These are phyloP conservation scores for Fomitopsis serialis DNA, from an alignment of 768 basidiomycete species.

Conservation along the genomic window DNA sequence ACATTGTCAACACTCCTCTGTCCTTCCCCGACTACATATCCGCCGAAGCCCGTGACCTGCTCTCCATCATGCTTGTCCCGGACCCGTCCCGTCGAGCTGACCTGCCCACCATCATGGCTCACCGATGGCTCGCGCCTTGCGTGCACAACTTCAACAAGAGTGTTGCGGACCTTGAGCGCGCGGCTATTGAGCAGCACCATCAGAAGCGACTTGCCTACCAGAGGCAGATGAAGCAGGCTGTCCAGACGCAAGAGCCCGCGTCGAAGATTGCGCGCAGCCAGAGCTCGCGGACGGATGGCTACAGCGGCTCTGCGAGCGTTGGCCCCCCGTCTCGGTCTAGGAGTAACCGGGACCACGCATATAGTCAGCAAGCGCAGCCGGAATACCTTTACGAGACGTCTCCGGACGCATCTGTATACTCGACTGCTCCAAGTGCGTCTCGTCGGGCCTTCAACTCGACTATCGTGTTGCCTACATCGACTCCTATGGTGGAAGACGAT, in stretches of 20 bases:
- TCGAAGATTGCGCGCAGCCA: constrained; percentile 40
- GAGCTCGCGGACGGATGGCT: constrained; percentile 49
- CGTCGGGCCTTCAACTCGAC: constrained; percentile 38
- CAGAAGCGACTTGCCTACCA: constrained; percentile 79
- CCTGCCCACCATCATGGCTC: constrained; percentile 75
- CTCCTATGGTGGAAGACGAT: constrained; percentile 53
- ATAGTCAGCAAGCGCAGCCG: constrained; percentile 37
- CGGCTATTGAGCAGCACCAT: constrained; percentile 82
- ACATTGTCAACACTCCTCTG: constrained; percentile 95
- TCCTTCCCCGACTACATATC: constrained; percentile 97
- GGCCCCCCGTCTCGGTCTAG: constrained; percentile 24
- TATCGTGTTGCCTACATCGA: constrained; percentile 39
- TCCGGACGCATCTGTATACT: constrained; percentile 47
- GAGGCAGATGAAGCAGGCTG: constrained; percentile 64
- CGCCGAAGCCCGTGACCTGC: constrained; percentile 72
- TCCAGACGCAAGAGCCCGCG: constrained; percentile 24
- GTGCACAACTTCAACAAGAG: constrained; percentile 55
- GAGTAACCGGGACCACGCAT: constrained; percentile 43
- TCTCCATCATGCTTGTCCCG: constrained; percentile 91
- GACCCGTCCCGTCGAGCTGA: constrained; percentile 79
- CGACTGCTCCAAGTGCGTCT: constrained; percentile 29
- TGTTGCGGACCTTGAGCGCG: constrained; percentile 74
- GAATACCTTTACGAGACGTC: constrained; percentile 76
- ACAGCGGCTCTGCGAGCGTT: constrained; percentile 25
- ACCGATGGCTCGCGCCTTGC: constrained; percentile 79